phyloP scores from a whole-genome alignment of 495 filamentous ascomycete species.

The Penicillium ucsense region DNA sequence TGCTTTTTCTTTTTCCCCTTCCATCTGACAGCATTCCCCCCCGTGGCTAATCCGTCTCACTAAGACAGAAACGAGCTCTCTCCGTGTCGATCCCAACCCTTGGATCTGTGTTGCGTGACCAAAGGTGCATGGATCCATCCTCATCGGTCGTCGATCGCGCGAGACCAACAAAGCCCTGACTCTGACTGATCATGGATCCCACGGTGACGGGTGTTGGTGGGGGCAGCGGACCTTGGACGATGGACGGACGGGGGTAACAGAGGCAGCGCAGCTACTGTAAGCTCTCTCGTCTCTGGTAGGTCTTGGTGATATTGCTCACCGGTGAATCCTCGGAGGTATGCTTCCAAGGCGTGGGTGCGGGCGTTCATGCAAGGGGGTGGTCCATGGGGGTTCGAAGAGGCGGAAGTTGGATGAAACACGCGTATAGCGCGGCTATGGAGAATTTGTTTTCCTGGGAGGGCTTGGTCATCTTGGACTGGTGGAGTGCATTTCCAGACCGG shows the following conservation, averaged over 20 bases:
- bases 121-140: too few relatives aligned
- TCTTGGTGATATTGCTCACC: not conserved
- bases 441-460: not conserved
- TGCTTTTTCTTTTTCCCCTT: not conserved
- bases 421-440: constrained; percentile 16
- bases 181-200: too few relatives aligned
- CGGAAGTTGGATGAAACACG: constrained; percentile 2
- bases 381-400: not conserved
- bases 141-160: too few relatives aligned
- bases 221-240: too few relatives aligned
- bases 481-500: too few relatives aligned
- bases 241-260: too few relatives aligned
- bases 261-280: too few relatives aligned
- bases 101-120: too few relatives aligned
- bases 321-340: not conserved
- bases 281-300: too few relatives aligned
- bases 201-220: too few relatives aligned
- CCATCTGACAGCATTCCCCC: constrained; percentile 13
- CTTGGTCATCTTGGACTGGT: not conserved
- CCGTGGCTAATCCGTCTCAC: constrained; percentile 10
- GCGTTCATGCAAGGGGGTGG: constrained; percentile 9
- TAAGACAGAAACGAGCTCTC: not conserved
- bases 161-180: too few relatives aligned
- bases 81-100: too few relatives aligned
- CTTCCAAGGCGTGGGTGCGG: constrained; percentile 1